Evolutionary conservation across 257 asterid species (phyloP).

Genomic region (Misopates orontium): DNA sequence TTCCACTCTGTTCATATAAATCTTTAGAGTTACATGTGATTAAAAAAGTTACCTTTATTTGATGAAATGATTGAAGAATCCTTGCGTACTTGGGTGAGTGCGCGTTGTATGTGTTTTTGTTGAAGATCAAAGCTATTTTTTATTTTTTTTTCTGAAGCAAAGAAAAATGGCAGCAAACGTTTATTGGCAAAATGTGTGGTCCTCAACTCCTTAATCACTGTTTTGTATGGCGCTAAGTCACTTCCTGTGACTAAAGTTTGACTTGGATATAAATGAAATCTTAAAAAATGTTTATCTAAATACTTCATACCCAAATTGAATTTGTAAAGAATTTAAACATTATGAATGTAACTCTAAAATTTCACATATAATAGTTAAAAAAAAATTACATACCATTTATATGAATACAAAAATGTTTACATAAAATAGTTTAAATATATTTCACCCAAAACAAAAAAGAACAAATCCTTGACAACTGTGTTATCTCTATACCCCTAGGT

Average conservation of each 20-base stretch:
- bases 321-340: too few species aligned
- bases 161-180: constrained; percentile 41
- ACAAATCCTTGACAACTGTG: neutral
- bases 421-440: too few species aligned
- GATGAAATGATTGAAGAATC: neutral
- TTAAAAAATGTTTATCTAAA: too few species aligned
- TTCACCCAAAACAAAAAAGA: neutral
- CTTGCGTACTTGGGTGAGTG: neutral
- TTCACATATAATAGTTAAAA: too few species aligned
- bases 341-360: too few species aligned
- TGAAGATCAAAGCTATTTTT: constrained; percentile 24
- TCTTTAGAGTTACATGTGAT: too few species aligned
- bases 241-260: constrained; percentile 27
- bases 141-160: constrained; percentile 20
- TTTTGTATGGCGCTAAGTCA: constrained; percentile 45
- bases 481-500: neutral
- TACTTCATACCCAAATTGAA: too few species aligned
- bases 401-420: too few species aligned
- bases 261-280: constrained; percentile 11
- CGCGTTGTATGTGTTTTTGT: constrained; percentile 30
- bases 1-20: neutral
- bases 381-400: too few species aligned
- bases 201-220: constrained; percentile 20
- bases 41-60: neutral
- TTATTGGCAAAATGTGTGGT: constrained; percentile 39